These are phyloP conservation scores for Candida piceae DNA, from an alignment of 805 yeast genomes.

Conservation along the genomic window DNA sequence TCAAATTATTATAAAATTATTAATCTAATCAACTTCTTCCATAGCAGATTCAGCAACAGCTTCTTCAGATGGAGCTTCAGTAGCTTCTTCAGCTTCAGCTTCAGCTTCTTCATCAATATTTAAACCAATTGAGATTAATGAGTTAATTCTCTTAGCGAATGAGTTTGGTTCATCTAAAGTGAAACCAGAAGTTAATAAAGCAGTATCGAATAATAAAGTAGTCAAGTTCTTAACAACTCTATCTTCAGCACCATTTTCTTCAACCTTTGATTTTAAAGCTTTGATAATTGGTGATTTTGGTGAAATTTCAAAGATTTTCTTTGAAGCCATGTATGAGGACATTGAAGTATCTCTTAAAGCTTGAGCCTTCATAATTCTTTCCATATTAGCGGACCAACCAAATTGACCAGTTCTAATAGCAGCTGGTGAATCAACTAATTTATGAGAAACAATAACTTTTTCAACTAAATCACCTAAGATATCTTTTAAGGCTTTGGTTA, in stretches of 20 bases:
- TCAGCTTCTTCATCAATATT: slow-evolving; percentile 85
- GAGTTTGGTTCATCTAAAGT: slow-evolving; percentile 97
- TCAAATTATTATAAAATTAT: no score
- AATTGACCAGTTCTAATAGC: slow-evolving; percentile 99
- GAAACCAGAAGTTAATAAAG: slow-evolving; percentile 97
- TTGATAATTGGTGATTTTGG: slow-evolving; percentile 93
- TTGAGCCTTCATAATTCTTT: slow-evolving; percentile 99
- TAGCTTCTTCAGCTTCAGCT: slow-evolving; percentile 35
- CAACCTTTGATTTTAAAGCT: slow-evolving; percentile 96
- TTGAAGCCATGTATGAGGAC: slow-evolving; percentile 99
- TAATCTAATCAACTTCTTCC: slow-evolving; percentile 95
- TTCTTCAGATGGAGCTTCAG: slow-evolving; percentile 54
- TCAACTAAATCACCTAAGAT: slow-evolving; percentile 98
- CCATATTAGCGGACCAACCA: slow-evolving; percentile 99
- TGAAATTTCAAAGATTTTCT: slow-evolving; percentile 98
- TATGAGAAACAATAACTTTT: slow-evolving; percentile 97
- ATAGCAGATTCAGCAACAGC: slow-evolving; percentile 87
- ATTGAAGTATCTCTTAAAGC: slow-evolving; percentile 97
- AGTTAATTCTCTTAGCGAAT: slow-evolving; percentile 96
- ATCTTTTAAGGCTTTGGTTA: slow-evolving; percentile 94
- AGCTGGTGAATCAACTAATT: slow-evolving; percentile 97
- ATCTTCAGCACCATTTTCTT: slow-evolving; percentile 95
- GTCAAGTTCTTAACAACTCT: slow-evolving; percentile 98
- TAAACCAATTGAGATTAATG: slow-evolving; percentile 95
- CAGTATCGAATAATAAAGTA: slow-evolving; percentile 94